Evolutionary conservation across 495 filamentous ascomycete species (phyloP).

Genomic region (Penicillium macrosclerotiorum): DNA sequence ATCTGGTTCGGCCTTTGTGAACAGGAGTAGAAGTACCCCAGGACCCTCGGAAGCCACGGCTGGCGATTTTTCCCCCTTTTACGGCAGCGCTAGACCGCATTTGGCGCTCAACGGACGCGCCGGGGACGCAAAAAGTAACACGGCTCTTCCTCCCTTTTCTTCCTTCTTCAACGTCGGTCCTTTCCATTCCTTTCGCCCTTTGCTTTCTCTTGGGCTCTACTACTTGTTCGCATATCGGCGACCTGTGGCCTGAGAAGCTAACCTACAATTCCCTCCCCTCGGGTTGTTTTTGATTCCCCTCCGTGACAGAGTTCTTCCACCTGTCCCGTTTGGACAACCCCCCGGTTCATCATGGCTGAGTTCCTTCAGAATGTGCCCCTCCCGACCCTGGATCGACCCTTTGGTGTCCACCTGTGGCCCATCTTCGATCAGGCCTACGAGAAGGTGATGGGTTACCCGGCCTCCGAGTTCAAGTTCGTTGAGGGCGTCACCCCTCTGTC

Average conservation of each 20-base stretch:
- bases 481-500: constrained; percentile 59
- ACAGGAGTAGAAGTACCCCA: no score
- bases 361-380: constrained; percentile 63
- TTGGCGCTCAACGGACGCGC: constrained; percentile 29
- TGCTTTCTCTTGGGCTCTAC: constrained; percentile 7
- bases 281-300: neutral
- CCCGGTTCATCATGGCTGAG: constrained; percentile 40
- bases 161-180: constrained; percentile 20
- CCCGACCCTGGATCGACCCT: constrained; percentile 86
- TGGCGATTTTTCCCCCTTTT: constrained; percentile 31
- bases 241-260: neutral
- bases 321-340: neutral
- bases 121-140: constrained; percentile 29
- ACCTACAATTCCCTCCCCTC: neutral
- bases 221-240: constrained; percentile 1
- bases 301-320: neutral
- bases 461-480: constrained; percentile 59
- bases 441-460: constrained; percentile 62
- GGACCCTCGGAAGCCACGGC: constrained; percentile 16
- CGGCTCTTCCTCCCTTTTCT: constrained; percentile 21
- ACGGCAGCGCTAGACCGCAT: constrained; percentile 27
- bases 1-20: no score
- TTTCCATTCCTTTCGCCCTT: constrained; percentile 23
- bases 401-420: constrained; percentile 90
- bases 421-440: constrained; percentile 86